Evolutionary conservation across 2,329 filamentous ascomycete genomes (phyloP), one percentile per base, ranked within the genome.

Genomic region (Talaromyces sp.): DNA sequence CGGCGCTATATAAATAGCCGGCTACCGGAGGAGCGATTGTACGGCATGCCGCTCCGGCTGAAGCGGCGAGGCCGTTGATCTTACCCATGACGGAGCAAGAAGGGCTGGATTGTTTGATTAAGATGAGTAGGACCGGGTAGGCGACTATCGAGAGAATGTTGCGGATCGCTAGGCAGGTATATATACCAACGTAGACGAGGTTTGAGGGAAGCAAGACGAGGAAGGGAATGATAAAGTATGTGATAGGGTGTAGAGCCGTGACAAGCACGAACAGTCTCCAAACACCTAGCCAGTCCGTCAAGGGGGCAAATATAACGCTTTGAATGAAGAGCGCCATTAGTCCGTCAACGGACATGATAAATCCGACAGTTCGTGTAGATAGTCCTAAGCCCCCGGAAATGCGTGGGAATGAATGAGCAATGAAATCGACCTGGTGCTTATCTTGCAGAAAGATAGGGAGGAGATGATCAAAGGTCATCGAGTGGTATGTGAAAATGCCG

Each of bases 401-500:
- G 73, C 85, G 83, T 19, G 52, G 50, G 11, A 66, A 59, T 9
- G 31, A 50, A 19, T 41, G 22, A 9, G 43, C 1, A 19, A 24
- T 6, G 47, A 90, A 80, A 19, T 27, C 19, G 62, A 68, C 62
- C 33, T 64, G 49, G 73, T 70, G 67, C 54, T 80, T 73, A 71
- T 97, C 93, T 75, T 97, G 93, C 60, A 97, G 87, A 79, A 97
- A 97, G 66, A 97, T 97, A 8, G 93, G 93, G 62, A 97, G 83
- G 0, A 97, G 85, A 74, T 96, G 91, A 73, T 97, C 94, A 78
- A 92, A 97, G 0, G 90, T 93, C 93, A 97, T 97, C 43, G 90
- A 92, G 78, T 97, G 93, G 75, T 96, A 96, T 4, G 92, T 95
- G 80, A 96, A 97, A 68, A 97, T 91, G 52, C 90, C 91, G 57